These are phyloP conservation scores for Rostrohypoxylon terebratum DNA, from an alignment of 495 filamentous ascomycete genomes.

Conservation along the genomic window DNA sequence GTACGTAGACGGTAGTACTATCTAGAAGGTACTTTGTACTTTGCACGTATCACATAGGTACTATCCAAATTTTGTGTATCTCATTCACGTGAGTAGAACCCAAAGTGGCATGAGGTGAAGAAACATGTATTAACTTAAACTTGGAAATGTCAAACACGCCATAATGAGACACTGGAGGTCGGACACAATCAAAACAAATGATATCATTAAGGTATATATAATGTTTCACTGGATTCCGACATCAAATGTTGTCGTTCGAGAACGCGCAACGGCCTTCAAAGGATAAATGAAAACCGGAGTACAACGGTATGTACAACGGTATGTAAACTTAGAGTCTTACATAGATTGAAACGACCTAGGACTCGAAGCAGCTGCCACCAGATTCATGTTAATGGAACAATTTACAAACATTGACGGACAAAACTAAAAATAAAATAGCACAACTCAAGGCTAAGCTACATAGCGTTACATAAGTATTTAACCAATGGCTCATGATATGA, in stretches of 20 bases:
- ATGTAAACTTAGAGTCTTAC: background rate
- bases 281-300: background rate
- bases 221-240: background rate
- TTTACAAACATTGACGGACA: background rate
- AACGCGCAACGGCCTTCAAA: background rate
- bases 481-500: background rate
- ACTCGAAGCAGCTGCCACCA: background rate
- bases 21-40: background rate
- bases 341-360: background rate
- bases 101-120: background rate
- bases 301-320: too few species aligned
- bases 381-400: background rate
- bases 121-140: background rate
- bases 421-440: background rate
- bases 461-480: background rate
- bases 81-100: background rate
- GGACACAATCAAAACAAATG: background rate
- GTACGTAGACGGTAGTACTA: background rate
- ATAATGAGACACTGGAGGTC: background rate
- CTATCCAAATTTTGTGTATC: background rate
- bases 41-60: too few species aligned
- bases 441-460: background rate
- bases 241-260: background rate
- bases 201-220: background rate
- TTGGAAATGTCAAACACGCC: background rate